phyloP scores from a whole-genome alignment of 1,284 basidiomycete species.

The Ceratobasidium sp. region DNA sequence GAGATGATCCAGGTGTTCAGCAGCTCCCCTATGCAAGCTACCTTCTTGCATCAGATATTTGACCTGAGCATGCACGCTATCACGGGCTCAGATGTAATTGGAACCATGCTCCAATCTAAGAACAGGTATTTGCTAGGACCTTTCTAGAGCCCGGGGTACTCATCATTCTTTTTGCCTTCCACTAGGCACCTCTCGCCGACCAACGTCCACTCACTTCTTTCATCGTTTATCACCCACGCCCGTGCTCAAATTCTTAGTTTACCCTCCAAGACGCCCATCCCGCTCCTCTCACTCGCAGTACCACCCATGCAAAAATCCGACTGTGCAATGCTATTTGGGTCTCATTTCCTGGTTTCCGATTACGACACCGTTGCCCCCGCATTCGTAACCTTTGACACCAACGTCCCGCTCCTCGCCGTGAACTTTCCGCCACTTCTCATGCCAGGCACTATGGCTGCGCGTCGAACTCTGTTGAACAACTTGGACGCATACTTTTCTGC shows the following conservation, averaged over 20 bases:
- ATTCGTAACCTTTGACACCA: constrained; percentile 51
- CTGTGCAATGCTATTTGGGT: constrained; percentile 46
- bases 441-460: constrained; percentile 43
- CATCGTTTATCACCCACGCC: constrained; percentile 3
- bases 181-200: constrained; percentile 17
- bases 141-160: neutral
- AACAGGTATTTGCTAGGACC: neutral
- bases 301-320: constrained; percentile 30
- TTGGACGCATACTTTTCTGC: constrained; percentile 51
- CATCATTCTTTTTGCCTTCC: neutral
- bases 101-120: constrained; percentile 14
- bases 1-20: constrained; percentile 22
- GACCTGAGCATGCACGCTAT: constrained; percentile 11
- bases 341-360: constrained; percentile 46
- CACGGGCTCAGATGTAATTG: constrained; percentile 5
- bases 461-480: constrained; percentile 46
- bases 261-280: neutral
- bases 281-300: constrained; percentile 1
- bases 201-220: constrained; percentile 8
- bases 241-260: constrained; percentile 4
- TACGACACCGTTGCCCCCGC: constrained; percentile 30
- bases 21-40: constrained; percentile 28
- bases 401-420: constrained; percentile 52
- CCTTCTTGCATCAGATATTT: constrained; percentile 20
- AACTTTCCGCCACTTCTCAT: constrained; percentile 47